Conservation (phyloP, 1,284 basidiomycete genomes). For the Cutaneotrichosporon arboriforme region DNA sequence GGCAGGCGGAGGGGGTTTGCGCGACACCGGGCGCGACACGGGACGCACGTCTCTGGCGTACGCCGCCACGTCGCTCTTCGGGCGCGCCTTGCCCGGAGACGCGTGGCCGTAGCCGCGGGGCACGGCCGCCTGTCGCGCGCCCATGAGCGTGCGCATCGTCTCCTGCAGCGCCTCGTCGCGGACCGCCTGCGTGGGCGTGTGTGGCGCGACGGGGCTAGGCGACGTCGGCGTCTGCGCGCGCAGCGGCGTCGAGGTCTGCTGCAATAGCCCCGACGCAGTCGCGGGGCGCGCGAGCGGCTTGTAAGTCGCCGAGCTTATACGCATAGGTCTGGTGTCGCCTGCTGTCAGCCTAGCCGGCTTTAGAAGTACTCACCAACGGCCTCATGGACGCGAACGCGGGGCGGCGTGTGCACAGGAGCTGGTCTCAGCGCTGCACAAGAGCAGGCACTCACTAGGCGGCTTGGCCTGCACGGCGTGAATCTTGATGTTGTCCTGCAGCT, state of each 20-base stretch:
- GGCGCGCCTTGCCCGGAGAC: background rate
- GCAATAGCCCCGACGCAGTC: background rate
- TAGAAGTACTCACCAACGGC: too few species aligned
- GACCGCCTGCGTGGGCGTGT: background rate
- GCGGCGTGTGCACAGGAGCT: too few species aligned
- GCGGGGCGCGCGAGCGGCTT: background rate
- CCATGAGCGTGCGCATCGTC: conserved; percentile 39
- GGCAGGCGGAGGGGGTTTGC: too few species aligned
- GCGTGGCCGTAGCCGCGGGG: background rate
- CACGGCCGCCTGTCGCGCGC: conserved; percentile 1
- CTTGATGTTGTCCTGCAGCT: background rate
- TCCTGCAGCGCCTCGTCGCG: conserved; percentile 26
- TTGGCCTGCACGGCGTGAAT: background rate
- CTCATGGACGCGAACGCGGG: too few species aligned
- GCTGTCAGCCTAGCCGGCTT: background rate
- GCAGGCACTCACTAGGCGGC: background rate
- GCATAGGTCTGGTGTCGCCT: background rate
- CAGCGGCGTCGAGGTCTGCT: background rate
- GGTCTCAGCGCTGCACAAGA: background rate
- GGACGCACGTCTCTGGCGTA: too few species aligned
- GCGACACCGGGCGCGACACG: too few species aligned
- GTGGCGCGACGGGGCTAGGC: background rate
- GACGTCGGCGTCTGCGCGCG: background rate
- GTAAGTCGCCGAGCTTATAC: background rate
- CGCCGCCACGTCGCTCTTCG: background rate